These are phyloP conservation scores for Neonectria neomacrospora DNA, from an alignment of 2,329 filamentous ascomycete species.

Conservation along the genomic window DNA sequence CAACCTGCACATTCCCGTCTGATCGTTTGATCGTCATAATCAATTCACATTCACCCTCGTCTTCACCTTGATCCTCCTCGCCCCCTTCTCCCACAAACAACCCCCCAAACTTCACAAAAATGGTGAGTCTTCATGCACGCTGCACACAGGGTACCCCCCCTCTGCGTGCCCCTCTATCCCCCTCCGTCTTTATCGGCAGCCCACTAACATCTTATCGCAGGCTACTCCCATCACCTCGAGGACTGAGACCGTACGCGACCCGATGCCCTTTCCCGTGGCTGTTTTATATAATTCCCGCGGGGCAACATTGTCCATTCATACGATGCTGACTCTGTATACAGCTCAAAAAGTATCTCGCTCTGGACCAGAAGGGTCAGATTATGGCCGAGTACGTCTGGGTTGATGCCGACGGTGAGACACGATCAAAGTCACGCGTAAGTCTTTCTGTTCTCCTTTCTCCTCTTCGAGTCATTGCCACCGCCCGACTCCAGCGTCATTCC, in stretches of 20 bases:
- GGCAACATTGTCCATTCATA: not conserved
- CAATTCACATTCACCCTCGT: constrained; percentile 18
- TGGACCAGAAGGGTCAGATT: constrained; percentile 87
- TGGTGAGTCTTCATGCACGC: constrained; percentile 33
- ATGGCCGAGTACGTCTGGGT: constrained; percentile 99
- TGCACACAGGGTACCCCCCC: not conserved
- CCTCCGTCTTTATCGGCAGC: constrained; percentile 23
- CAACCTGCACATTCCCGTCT: constrained; percentile 40
- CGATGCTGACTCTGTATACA: constrained; percentile 52
- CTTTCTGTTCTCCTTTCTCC: constrained; percentile 27
- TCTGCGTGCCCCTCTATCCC: constrained; percentile 6
- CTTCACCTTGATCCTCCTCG: not conserved
- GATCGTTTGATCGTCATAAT: constrained; percentile 37
- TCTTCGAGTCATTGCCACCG: constrained; percentile 13
- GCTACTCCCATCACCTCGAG: constrained; percentile 36
- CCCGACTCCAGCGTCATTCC: constrained; percentile 24
- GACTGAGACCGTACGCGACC: constrained; percentile 49
- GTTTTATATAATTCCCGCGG: too few species aligned
- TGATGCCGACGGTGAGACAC: constrained; percentile 82
- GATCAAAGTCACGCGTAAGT: constrained; percentile 96
- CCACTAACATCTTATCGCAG: constrained; percentile 35
- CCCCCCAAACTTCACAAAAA: constrained; percentile 27
- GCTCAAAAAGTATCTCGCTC: constrained; percentile 91
- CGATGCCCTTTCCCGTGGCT: not conserved
- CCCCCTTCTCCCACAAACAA: constrained; percentile 10